Evolutionary conservation across 2,329 filamentous ascomycete genomes (phyloP), one percentile per base, ranked within the genome.

Genomic region (Alternaria gaisen): DNA sequence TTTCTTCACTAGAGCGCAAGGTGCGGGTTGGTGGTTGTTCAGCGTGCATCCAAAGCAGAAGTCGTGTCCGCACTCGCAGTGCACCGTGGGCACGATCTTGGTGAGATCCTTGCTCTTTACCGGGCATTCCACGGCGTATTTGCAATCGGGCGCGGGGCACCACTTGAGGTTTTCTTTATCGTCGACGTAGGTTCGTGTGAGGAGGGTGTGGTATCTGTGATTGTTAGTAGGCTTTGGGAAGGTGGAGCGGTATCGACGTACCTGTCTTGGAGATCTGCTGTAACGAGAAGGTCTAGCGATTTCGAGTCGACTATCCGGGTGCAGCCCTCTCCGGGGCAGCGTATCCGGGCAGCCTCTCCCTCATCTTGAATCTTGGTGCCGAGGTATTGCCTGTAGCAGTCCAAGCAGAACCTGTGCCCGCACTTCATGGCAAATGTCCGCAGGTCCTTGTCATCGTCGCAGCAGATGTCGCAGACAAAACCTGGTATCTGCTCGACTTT

Each of bases 101-200:
- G 88, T 86, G 20, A 99, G 84, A 58, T 97, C 93, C 75, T 93
- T 93, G 81, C 91, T 90, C 82, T 97, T 97, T 60, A 98, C 86
- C 0, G 83, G 83, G 72, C 95, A 99, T 74, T 98, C 92, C 47
- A 99, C 83, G 12, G 94, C 95, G 73, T 95, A 98, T 71, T 91
- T 88, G 80, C 95, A 99, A 78, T 99, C 94, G n/a, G 95, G 95
- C 1, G 94, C 94, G 0, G 95, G 95, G 77, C 95, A 99, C 95
- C 95, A 99, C 78, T 97, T 97, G 61, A 98, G 87, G 57, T 90
- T 91, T 58, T 97, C 94, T 80, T 93, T 97, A 79, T 99, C 94
- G 79, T 99, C 95, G 61, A 99, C 95, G 73, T 97, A 99, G 7
- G 94, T 97, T 70, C 95, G 86, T 73, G 92, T 97, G 34, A 99